Evolutionary conservation across 345 rosid species (phyloP).

Genomic region (Pistacia vera): DNA sequence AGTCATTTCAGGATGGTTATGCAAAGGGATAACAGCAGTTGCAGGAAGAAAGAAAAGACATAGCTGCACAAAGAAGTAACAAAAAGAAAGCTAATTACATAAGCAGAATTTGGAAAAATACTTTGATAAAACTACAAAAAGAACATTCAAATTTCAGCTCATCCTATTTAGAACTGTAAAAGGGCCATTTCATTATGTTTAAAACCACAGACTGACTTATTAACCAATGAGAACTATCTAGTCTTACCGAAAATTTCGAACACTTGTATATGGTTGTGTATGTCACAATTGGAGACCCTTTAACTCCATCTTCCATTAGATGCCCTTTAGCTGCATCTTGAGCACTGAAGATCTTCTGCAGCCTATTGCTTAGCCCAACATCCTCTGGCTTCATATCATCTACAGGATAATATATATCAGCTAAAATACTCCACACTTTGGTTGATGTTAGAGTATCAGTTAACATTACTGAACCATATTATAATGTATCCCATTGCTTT

Average conservation of each 20-base stretch:
- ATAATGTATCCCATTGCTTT: no score
- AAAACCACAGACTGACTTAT: background rate
- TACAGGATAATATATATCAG: constrained; percentile 8
- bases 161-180: no score
- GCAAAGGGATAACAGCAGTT: constrained; percentile 67
- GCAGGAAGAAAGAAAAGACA: constrained; percentile 73
- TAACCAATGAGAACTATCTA: background rate
- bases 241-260: constrained; percentile 53
- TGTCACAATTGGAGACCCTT: constrained; percentile 49
- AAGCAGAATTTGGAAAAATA: background rate
- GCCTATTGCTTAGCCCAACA: constrained; percentile 51
- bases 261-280: constrained; percentile 55
- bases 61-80: constrained; percentile 36
- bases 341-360: constrained; percentile 43
- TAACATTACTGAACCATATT: no score
- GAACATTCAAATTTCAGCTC: no score
- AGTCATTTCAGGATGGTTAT: constrained; percentile 81
- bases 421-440: background rate
- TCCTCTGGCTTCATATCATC: constrained; percentile 72
- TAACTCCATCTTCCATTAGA: background rate
- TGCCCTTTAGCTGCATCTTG: constrained; percentile 7
- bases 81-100: background rate
- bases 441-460: no score
- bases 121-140: background rate
- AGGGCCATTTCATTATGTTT: no score